Evolutionary conservation across 345 rosid species (phyloP).

Genomic region (Citropsis articulata): DNA sequence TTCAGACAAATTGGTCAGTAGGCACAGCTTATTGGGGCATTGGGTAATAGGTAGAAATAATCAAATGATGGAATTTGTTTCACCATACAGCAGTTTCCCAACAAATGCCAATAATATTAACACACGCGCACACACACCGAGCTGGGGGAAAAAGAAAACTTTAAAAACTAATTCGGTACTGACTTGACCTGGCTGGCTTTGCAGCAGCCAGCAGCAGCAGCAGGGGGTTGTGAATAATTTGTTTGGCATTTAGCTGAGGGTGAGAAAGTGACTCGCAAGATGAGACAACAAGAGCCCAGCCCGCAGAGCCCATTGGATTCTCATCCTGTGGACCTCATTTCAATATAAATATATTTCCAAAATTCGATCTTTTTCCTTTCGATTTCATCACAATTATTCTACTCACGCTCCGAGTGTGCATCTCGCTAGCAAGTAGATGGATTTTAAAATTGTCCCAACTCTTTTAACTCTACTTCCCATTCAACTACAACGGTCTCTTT

Average conservation of each 20-base stretch:
- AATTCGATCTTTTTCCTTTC: too few relatives aligned
- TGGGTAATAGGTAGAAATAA: neutral
- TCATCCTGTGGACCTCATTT: conserved; percentile 18
- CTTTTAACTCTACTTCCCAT: neutral
- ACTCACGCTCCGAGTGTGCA: conserved; percentile 37
- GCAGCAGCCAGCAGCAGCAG: neutral
- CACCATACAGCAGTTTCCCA: neutral
- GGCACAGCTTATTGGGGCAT: neutral
- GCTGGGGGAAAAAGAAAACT: neutral
- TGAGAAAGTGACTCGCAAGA: conserved; percentile 13
- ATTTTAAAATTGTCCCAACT: conserved; percentile 8
- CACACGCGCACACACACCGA: too few relatives aligned
- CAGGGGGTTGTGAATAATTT: neutral
- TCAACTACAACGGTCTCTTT: neutral
- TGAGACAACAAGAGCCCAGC: conserved; percentile 17
- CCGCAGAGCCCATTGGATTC: conserved; percentile 37
- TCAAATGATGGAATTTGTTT: neutral
- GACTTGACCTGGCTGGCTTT: conserved; percentile 4
- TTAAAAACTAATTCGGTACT: neutral
- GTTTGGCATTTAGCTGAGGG: conserved; percentile 25
- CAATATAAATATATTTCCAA: neutral
- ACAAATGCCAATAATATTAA: neutral
- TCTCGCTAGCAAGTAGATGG: conserved; percentile 8
- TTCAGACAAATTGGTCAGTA: neutral
- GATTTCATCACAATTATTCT: conserved; percentile 21